phyloP scores from a whole-genome alignment of 306 rosid species.

The Cucurbita maxima region DNA sequence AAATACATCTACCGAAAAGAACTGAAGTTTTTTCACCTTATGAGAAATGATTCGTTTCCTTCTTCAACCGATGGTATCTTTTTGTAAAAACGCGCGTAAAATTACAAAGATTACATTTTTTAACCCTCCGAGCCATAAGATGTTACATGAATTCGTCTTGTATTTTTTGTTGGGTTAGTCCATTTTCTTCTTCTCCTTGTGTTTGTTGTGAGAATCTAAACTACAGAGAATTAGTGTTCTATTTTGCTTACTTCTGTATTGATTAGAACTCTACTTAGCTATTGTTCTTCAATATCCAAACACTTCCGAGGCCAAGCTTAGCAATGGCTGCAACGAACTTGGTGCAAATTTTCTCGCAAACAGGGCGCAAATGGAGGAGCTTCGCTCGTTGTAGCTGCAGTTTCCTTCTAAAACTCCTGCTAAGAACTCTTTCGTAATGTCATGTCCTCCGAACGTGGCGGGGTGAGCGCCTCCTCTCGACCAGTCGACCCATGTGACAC shows the following conservation, averaged over 20 bases:
- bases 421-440: conserved; percentile 43
- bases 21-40: too few relatives aligned
- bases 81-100: too few relatives aligned
- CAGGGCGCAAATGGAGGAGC: conserved; percentile 49
- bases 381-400: conserved; percentile 39
- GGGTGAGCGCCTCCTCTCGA: conserved; percentile 97
- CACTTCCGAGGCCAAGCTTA: conserved; percentile 29
- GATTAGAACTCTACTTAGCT: background rate
- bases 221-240: background rate
- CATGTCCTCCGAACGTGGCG: conserved; percentile 58
- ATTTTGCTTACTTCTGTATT: background rate
- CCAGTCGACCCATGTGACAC: conserved; percentile 98
- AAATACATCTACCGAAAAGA: too few relatives aligned
- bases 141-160: background rate
- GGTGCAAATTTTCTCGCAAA: conserved; percentile 92
- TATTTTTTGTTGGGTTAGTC: background rate
- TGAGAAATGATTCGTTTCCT: too few relatives aligned
- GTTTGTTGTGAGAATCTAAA: background rate
- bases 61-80: too few relatives aligned
- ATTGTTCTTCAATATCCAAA: conserved; percentile 38
- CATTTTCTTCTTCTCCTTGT: background rate
- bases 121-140: background rate
- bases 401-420: conserved; percentile 16
- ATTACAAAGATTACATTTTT: background rate
- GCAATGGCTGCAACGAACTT: conserved; percentile 66